Conservation (phyloP, 768 basidiomycete species). For the Podaxis sp. region DNA sequence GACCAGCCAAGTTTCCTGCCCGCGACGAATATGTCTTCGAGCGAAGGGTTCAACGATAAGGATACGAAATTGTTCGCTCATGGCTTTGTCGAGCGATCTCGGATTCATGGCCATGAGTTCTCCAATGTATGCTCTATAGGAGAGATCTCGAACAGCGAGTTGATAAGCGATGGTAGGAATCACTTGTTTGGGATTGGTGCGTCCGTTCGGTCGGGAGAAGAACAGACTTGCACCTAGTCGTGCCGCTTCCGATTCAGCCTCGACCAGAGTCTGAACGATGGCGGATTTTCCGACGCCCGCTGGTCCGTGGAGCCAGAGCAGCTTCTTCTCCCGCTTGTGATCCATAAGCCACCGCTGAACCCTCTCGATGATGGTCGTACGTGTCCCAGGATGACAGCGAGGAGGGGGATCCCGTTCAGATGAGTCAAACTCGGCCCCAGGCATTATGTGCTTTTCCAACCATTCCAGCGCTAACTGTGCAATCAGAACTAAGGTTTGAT, state of each 20-base stretch:
- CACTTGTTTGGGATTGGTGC: background rate
- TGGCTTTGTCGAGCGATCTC: constrained; percentile 9
- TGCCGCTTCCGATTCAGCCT: constrained; percentile 5
- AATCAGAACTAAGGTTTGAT: background rate
- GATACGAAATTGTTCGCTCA: constrained; percentile 13
- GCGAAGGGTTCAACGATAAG: constrained; percentile 17
- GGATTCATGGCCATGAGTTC: constrained; percentile 3
- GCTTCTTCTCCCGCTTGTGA: background rate
- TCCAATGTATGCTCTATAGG: background rate
- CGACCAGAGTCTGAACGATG: constrained; percentile 28
- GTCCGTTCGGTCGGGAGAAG: constrained; percentile 15
- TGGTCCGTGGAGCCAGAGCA: constrained; percentile 23
- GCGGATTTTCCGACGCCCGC: constrained; percentile 28
- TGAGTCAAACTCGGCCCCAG: constrained; percentile 17
- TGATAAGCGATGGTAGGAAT: constrained; percentile 1
- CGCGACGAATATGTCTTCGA: background rate
- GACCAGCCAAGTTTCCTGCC: constrained; percentile 7
- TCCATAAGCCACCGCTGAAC: constrained; percentile 13
- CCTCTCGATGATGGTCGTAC: constrained; percentile 12
- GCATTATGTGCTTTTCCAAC: background rate
- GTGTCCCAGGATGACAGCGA: constrained; percentile 20
- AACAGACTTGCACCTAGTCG: constrained; percentile 22
- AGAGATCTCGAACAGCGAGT: background rate
- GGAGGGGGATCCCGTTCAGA: constrained; percentile 17
- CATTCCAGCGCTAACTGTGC: background rate